Evolutionary conservation across 495 filamentous ascomycete species (phyloP).

Genomic region (Schizothecium vesticola): DNA sequence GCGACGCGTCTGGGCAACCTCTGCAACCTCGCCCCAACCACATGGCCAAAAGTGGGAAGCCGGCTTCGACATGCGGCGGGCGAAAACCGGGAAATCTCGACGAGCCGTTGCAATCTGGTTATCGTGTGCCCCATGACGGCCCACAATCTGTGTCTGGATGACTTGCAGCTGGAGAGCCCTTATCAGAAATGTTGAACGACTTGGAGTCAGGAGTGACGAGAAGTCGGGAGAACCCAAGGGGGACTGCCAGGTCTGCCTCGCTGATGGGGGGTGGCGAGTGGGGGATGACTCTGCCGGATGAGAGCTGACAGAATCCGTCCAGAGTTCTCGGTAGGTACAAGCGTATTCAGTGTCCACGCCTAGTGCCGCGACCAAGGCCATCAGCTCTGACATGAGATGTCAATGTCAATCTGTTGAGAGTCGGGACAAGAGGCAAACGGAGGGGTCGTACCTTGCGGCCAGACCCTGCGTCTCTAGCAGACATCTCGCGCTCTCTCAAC

Average conservation of each 20-base stretch:
- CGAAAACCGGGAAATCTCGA: conserved; percentile 12
- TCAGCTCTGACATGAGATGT: background rate
- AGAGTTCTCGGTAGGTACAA: background rate
- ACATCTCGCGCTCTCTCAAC: background rate
- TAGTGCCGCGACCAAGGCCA: too few relatives aligned
- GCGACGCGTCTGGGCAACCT: conserved; percentile 14
- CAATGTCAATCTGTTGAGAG: background rate
- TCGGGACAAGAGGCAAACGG: background rate
- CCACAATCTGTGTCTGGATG: background rate
- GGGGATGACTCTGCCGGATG: background rate
- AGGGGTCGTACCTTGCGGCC: background rate
- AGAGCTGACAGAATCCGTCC: background rate
- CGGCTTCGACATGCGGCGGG: background rate
- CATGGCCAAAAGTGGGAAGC: conserved; percentile 7
- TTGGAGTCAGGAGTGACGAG: background rate
- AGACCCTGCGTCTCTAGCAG: background rate
- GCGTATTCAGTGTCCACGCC: background rate
- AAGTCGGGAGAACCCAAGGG: background rate
- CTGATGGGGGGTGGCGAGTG: background rate
- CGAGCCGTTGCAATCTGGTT: conserved; percentile 1
- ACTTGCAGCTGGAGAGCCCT: background rate
- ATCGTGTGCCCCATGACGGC: background rate
- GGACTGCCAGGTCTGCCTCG: background rate
- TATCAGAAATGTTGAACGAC: background rate
- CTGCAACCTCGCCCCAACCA: background rate